A percentile compares a stretch with the other conserved stretches of the same genome.
Conservation (phyloP, 495 filamentous ascomycete genomes). For the Aspergillus homomorphus region DNA sequence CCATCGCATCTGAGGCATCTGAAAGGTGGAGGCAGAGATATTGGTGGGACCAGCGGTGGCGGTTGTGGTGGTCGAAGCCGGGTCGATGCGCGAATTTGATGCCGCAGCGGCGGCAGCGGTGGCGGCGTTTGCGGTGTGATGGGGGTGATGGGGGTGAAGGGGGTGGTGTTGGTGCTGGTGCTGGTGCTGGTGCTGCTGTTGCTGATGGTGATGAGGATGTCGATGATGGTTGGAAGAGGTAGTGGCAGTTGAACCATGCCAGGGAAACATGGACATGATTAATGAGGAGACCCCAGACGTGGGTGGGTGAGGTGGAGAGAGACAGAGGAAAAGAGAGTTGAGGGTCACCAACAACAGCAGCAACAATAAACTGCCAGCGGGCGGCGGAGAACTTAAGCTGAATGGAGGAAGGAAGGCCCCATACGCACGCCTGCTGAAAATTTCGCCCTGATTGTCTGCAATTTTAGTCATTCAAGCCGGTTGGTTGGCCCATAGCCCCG, state of each 20-base stretch:
- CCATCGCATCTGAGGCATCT: slow-evolving; percentile 28
- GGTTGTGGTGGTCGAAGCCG: not conserved
- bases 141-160: not conserved
- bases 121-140: slow-evolving; percentile 1
- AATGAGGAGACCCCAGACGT: not conserved
- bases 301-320: not conserved
- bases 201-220: not conserved
- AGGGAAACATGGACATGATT: slow-evolving; percentile 25
- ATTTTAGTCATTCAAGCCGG: slow-evolving; percentile 15
- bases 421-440: not conserved
- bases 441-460: slow-evolving; percentile 19
- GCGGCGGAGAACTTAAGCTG: not conserved
- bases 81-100: slow-evolving; percentile 6
- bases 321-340: not conserved
- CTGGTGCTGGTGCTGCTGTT: slow-evolving; percentile 9
- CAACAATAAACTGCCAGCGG: no score
- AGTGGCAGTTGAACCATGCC: slow-evolving; percentile 14
- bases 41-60: not conserved
- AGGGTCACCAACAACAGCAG: no score
- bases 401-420: no score
- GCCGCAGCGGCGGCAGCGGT: slow-evolving; percentile 10
- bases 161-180: slow-evolving; percentile 1
- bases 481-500: not conserved
- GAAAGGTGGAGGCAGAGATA: slow-evolving; percentile 18
- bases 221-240: slow-evolving; percentile 3